Evolutionary conservation across 2,329 filamentous ascomycete species (phyloP), one percentile per base, ranked within the genome.

Genomic region (Stromatinia cepivora): DNA sequence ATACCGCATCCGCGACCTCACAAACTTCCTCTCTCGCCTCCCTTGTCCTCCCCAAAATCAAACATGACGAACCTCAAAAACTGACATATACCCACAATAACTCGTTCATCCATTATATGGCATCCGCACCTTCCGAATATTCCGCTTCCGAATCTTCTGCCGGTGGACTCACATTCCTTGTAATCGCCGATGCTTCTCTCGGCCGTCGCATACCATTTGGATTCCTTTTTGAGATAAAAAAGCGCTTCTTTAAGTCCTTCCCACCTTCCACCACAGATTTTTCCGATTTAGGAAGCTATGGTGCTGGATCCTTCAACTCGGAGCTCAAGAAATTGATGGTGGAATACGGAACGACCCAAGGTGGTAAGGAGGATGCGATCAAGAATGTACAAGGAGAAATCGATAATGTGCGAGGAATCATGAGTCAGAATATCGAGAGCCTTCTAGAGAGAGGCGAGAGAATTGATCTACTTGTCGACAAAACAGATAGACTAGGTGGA

Each of bases 71-170:
- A 42, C 85, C 93, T 0, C 89, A 97, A 78, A 97, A 97, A 82
- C 88, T 97, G 74, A 98, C 94, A 67, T 97, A 97, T 83, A 96
- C 93, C 53, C 93, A 97, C 81, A 92, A 93, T 81, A 85, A 90
- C 71, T 90, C 96, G 80, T 93, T 95, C 84, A 95, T 98, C 80
- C 94, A 99, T 85, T 97, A 97, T 84, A 91, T 98, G 78, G 88
- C 94, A 77, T 92, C 95, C 78, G 89, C 93, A 0, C 90, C 93
- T 13, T 90, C 89, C 4, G 87, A 87, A 75, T 87, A 90, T 77
- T 83, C 83, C 3, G 69, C 77, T 75, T 76, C 83, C 81, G 79
- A 79, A 76, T 84, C 84, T 63, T 87, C 89, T 10, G 89, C 92
- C 64, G 92, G 92, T 66, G 92, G 93, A 0, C 87, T 99, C 52